Evolutionary conservation across 2,329 filamentous ascomycete species (phyloP), one percentile per base, ranked within the genome.

Genomic region (Epicoccum nigrum): DNA sequence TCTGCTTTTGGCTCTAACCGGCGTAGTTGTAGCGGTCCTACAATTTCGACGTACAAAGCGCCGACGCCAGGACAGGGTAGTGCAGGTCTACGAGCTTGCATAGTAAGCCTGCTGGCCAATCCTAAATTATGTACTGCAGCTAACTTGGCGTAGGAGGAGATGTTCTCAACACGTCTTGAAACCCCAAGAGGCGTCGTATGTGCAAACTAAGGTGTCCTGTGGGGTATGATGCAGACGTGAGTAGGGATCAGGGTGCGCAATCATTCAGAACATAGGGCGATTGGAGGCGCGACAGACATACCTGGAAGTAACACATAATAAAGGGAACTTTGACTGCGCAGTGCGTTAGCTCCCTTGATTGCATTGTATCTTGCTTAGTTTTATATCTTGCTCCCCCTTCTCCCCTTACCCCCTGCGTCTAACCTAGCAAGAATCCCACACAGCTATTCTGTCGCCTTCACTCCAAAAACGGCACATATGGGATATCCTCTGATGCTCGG

Each of bases 401-500:
- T 35, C 16, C 13, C 39, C 15, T 16, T 16, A 1, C 21, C 47
- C 13, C 6, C 12, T 2, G 41, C 40, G 17, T 63, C 59, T 6
- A 55, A 56, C 16, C 35, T 45, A 2, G 44, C 54, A n/a, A 81
- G 45, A 7, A 74, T 40, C 4, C 74, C 72, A 39, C 74, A 76
- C 27, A 93, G 70, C 71, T 90, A 93, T 28, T 73, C 72, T 9
- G 87, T 79, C 4, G 88, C 82, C 65, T 88, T 86, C 67, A 74
- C 25, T 65, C 48, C 28, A 51, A 56, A 44, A 76, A 74, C 15
- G 65, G 67, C 49, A 62, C 59, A 44, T 71, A 73, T 33, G 65
- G 55, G 35, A 64, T 64, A 21, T 69, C 54, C n/a, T 69, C 62
- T 28, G 59, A 65, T 11, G 33, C 28, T 20, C 68, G 62, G 27